Conservation (phyloP, 495 filamentous ascomycete genomes). For the Xylaria curta region DNA sequence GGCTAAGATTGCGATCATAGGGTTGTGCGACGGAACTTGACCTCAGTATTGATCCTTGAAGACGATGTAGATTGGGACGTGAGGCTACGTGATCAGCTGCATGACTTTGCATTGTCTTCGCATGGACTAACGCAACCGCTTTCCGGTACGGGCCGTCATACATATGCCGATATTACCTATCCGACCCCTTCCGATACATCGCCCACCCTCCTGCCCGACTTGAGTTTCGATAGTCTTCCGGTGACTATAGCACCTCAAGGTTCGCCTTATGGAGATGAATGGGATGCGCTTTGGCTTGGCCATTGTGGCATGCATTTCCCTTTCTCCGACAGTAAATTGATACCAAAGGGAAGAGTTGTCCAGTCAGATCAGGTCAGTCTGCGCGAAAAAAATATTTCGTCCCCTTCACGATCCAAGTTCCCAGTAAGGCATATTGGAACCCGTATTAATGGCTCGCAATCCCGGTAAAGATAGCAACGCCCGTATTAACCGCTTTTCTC, state of each 20-base stretch:
- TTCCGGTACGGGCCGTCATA: neutral
- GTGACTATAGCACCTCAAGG: slow-evolving; percentile 34
- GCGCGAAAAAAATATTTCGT: neutral
- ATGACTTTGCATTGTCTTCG: slow-evolving; percentile 52
- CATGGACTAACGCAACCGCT: slow-evolving; percentile 43
- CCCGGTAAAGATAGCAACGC: neutral
- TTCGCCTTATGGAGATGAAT: slow-evolving; percentile 65
- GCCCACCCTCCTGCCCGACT: neutral
- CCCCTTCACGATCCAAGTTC: neutral
- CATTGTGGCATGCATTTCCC: slow-evolving; percentile 51
- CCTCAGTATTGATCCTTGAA: slow-evolving; percentile 62
- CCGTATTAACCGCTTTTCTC: neutral
- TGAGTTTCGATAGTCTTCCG: slow-evolving; percentile 37
- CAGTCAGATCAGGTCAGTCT: slow-evolving; percentile 25
- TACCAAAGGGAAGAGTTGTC: slow-evolving; percentile 38
- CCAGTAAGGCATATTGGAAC: too few relatives aligned
- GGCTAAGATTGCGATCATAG: slow-evolving; percentile 28
- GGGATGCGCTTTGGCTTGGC: slow-evolving; percentile 66
- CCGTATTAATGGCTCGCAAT: neutral
- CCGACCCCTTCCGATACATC: slow-evolving; percentile 23
- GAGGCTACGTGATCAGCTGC: slow-evolving; percentile 55
- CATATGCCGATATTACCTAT: slow-evolving; percentile 34
- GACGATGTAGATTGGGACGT: slow-evolving; percentile 67
- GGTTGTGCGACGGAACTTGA: slow-evolving; percentile 52
- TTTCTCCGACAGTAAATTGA: slow-evolving; percentile 19